Percentiles rank a stretch among this genome's conserved stretches.
Conservation (phyloP, 495 filamentous ascomycete species). For the Podospora anserina region DNA sequence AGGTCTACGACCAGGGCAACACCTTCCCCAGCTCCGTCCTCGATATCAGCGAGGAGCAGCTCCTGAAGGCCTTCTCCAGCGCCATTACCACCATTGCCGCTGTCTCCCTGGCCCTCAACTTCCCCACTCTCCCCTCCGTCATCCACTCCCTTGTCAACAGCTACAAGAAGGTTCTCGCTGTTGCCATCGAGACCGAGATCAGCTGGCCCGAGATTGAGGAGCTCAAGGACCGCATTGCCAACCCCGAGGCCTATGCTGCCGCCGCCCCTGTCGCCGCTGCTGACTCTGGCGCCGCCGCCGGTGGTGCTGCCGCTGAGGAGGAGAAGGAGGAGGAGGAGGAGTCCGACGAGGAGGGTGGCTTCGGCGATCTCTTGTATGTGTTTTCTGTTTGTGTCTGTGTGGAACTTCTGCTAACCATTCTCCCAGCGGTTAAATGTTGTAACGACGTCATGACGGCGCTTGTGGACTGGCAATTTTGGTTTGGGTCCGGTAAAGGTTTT, state of each 20-base stretch:
- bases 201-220: slow-evolving; percentile 94
- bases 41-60: slow-evolving; percentile 89
- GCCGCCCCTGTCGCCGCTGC: slow-evolving; percentile 67
- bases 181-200: slow-evolving; percentile 87
- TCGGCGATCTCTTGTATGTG: slow-evolving; percentile 70
- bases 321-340: slow-evolving; percentile 59
- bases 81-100: slow-evolving; percentile 84
- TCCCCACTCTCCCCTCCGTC: slow-evolving; percentile 93
- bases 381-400: neutral
- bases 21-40: slow-evolving; percentile 78
- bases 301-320: slow-evolving; percentile 57
- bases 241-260: slow-evolving; percentile 89
- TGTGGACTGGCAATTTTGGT: slow-evolving; percentile 37
- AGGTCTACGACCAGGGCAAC: slow-evolving; percentile 97
- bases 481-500: slow-evolving; percentile 37
- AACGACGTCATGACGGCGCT: slow-evolving; percentile 31
- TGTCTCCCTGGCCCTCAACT: slow-evolving; percentile 86
- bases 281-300: slow-evolving; percentile 51
- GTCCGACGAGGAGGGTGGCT: slow-evolving; percentile 43
- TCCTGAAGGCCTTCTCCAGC: slow-evolving; percentile 75
- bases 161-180: slow-evolving; percentile 95
- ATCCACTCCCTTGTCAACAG: slow-evolving; percentile 91
- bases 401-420: slow-evolving; percentile 22
- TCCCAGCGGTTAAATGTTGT: slow-evolving; percentile 43
- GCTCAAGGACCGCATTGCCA: slow-evolving; percentile 98